phyloP scores from a whole-genome alignment of 192 early-diverging fungal genomes.

The Backusella luteola region DNA sequence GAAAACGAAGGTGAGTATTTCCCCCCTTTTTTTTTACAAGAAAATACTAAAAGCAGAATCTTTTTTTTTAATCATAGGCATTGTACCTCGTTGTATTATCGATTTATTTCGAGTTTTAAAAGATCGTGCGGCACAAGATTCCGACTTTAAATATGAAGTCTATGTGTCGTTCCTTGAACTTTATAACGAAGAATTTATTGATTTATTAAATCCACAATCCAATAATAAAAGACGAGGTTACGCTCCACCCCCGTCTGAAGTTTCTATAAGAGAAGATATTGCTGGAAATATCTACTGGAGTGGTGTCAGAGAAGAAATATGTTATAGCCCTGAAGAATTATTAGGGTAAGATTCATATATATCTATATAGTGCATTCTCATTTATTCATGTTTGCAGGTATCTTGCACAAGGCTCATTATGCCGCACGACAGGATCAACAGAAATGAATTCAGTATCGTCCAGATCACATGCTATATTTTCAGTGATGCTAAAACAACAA shows the following conservation, averaged over 20 bases:
- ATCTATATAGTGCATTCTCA: background rate
- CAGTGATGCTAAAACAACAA: constrained; percentile 81
- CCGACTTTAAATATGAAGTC: constrained; percentile 44
- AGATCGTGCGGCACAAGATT: constrained; percentile 37
- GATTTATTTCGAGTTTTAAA: constrained; percentile 52
- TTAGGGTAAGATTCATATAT: constrained; percentile 37
- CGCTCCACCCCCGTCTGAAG: constrained; percentile 20
- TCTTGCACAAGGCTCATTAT: constrained; percentile 52
- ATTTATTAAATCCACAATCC: constrained; percentile 63
- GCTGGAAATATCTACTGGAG: constrained; percentile 84
- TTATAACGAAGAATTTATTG: constrained; percentile 97
- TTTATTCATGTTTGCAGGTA: constrained; percentile 29
- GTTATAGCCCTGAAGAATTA: constrained; percentile 64
- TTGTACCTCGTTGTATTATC: constrained; percentile 70
- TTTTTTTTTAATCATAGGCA: constrained; percentile 39
- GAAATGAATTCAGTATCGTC: constrained; percentile 95
- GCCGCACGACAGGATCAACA: constrained; percentile 81
- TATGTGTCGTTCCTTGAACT: constrained; percentile 92
- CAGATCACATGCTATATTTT: constrained; percentile 97
- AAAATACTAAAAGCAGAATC: background rate
- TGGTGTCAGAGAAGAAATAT: constrained; percentile 78
- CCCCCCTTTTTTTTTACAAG: background rate
- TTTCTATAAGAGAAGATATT: constrained; percentile 74
- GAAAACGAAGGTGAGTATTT: constrained; percentile 25
- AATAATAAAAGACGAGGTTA: constrained; percentile 26